phyloP scores from a whole-genome alignment of 2,329 filamentous ascomycete genomes.

The Hypoxylon sp. region DNA sequence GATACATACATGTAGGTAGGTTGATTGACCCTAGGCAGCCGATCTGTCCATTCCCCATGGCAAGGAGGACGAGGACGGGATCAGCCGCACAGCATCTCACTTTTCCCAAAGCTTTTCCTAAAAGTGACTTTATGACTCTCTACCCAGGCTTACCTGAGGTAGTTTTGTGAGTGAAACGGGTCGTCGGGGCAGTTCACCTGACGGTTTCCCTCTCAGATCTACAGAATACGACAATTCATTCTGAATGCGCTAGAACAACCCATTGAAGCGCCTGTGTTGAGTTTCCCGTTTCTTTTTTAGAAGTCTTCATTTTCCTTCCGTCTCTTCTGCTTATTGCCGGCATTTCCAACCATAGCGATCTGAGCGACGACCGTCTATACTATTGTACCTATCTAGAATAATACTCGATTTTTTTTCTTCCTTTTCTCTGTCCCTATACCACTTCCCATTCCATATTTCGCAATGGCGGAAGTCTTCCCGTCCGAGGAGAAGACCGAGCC shows the following conservation, averaged over 20 bases:
- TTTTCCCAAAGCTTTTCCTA: constrained; percentile 39
- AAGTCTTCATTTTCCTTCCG: constrained; percentile 34
- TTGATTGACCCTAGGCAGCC: constrained; percentile 50
- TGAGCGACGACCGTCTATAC: constrained; percentile 20
- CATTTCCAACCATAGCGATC: constrained; percentile 27
- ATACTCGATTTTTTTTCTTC: constrained; percentile 16
- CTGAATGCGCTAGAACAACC: constrained; percentile 36
- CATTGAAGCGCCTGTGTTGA: constrained; percentile 43
- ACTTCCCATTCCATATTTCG: constrained; percentile 35
- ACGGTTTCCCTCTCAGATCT: constrained; percentile 41
- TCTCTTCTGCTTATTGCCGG: constrained; percentile 36
- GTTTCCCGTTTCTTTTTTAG: constrained; percentile 39
- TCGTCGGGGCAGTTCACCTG: constrained; percentile 55
- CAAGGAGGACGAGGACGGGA: constrained; percentile 49
- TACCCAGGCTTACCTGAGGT: constrained; percentile 41
- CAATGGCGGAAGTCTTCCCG: constrained; percentile 64
- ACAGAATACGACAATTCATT: constrained; percentile 29
- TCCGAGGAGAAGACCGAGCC: constrained; percentile 71
- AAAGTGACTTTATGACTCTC: constrained; percentile 54
- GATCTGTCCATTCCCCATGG: constrained; percentile 39
- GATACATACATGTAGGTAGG: constrained; percentile 31
- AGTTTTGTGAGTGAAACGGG: constrained; percentile 35
- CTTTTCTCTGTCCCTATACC: constrained; percentile 17
- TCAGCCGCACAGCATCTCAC: constrained; percentile 54
- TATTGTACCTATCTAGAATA: constrained; percentile 37